Conservation (phyloP, 257 asterid genomes). For the Anisodus acutangulus region DNA sequence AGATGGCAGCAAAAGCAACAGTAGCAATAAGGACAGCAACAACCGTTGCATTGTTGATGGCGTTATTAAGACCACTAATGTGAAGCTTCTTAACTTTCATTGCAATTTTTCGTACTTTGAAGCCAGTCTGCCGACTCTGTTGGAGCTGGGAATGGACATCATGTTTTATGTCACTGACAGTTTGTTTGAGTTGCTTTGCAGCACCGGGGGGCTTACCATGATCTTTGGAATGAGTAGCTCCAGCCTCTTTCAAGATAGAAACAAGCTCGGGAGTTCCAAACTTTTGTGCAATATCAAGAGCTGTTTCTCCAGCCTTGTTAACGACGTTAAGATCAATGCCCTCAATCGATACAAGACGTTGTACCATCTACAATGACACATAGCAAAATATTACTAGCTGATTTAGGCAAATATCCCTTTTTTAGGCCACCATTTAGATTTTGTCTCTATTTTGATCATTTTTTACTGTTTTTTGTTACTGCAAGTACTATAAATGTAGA, state of each 20-base stretch:
- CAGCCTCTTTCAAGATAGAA: conserved; percentile 58
- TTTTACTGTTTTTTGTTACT: too few species aligned
- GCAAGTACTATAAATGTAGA: too few species aligned
- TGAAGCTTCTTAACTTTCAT: conserved; percentile 95
- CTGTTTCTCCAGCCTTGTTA: conserved; percentile 79
- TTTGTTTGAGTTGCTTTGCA: conserved; percentile 93
- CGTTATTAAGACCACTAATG: conserved; percentile 90
- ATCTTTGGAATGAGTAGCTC: conserved; percentile 86
- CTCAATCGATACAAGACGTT: conserved; percentile 59
- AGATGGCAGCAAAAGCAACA: conserved; percentile 92
- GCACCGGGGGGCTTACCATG: conserved; percentile 77
- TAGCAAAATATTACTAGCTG: neutral
- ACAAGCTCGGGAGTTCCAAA: conserved; percentile 68
- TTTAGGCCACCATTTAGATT: too few species aligned
- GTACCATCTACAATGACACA: conserved; percentile 66
- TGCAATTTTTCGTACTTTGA: conserved; percentile 82
- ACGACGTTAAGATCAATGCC: conserved; percentile 66
- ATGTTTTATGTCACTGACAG: conserved; percentile 92
- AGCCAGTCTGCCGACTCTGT: conserved; percentile 93
- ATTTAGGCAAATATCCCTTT: too few species aligned
- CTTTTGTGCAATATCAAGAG: conserved; percentile 80
- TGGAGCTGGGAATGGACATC: conserved; percentile 92
- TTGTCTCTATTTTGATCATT: too few species aligned
- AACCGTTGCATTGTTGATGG: conserved; percentile 87
- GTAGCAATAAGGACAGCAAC: conserved; percentile 97